Conservation (phyloP, 2,329 filamentous ascomycete species). For the Triangularia setosa region DNA sequence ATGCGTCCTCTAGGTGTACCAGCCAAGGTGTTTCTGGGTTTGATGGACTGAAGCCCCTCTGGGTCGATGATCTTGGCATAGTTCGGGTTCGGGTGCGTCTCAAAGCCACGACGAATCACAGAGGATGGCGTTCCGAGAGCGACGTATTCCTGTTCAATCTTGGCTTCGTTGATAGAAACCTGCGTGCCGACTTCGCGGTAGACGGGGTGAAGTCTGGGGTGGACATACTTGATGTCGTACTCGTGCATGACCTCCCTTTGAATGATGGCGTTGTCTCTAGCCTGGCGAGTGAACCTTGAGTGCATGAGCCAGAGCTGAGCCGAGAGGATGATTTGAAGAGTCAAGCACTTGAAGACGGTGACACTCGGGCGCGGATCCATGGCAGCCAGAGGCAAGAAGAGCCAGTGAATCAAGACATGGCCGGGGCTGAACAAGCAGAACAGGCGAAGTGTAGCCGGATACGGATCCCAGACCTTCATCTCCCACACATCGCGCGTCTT, state of each 20-base stretch:
- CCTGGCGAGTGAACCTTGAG: slow-evolving; percentile 73
- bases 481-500: slow-evolving; percentile 89
- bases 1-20: slow-evolving; percentile 35
- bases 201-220: slow-evolving; percentile 77
- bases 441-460: slow-evolving; percentile 74
- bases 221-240: slow-evolving; percentile 94
- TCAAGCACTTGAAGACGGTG: slow-evolving; percentile 77
- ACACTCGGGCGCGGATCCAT: slow-evolving; percentile 80
- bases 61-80: slow-evolving; percentile 71
- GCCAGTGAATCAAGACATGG: slow-evolving; percentile 85
- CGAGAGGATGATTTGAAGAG: slow-evolving; percentile 71
- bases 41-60: slow-evolving; percentile 40
- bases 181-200: slow-evolving; percentile 79
- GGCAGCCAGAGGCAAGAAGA: slow-evolving; percentile 74
- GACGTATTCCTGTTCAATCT: slow-evolving; percentile 42
- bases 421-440: slow-evolving; percentile 92
- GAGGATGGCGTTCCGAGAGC: slow-evolving; percentile 52
- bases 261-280: slow-evolving; percentile 77
- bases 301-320: slow-evolving; percentile 71
- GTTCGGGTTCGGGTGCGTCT: slow-evolving; percentile 77
- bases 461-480: slow-evolving; percentile 86
- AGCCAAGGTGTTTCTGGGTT: slow-evolving; percentile 37
- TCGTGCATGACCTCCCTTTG: slow-evolving; percentile 91
- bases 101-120: slow-evolving; percentile 70
- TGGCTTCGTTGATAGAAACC: slow-evolving; percentile 51